These are phyloP conservation scores for Alternaria sp. DNA, from an alignment of 2,329 filamentous ascomycete genomes.

Conservation along the genomic window DNA sequence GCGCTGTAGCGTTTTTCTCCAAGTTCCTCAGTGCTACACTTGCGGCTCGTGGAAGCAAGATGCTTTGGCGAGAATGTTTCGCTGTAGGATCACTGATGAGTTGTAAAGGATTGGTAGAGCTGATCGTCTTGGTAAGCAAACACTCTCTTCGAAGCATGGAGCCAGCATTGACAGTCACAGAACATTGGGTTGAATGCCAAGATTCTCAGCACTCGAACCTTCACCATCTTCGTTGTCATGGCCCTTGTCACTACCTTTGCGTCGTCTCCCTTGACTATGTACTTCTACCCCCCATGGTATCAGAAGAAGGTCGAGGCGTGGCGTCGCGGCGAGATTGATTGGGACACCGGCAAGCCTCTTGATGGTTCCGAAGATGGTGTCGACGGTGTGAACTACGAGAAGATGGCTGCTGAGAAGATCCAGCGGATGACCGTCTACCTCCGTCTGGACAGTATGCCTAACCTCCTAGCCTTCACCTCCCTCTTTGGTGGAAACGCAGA, in stretches of 20 bases:
- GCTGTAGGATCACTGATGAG: slow-evolving; percentile 93
- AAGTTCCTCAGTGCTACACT: slow-evolving; percentile 86
- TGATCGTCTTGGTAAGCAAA: slow-evolving; percentile 83
- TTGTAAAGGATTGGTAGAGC: slow-evolving; percentile 92
- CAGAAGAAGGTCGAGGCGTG: slow-evolving; percentile 76
- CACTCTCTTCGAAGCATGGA: not conserved
- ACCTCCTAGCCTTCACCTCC: slow-evolving; percentile 82
- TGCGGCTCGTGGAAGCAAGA: slow-evolving; percentile 76
- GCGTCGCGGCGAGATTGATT: slow-evolving; percentile 89
- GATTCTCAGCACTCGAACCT: slow-evolving; percentile 81
- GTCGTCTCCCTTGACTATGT: slow-evolving; percentile 78
- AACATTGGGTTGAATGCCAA: slow-evolving; percentile 85
- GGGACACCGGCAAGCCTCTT: slow-evolving; percentile 69
- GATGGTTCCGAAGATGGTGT: slow-evolving; percentile 50
- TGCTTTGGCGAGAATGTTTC: slow-evolving; percentile 90
- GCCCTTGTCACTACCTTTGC: slow-evolving; percentile 85
- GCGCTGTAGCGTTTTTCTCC: slow-evolving; percentile 80
- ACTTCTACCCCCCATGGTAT: slow-evolving; percentile 80
- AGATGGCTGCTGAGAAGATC: slow-evolving; percentile 62
- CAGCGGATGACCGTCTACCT: slow-evolving; percentile 80
- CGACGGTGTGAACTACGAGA: slow-evolving; percentile 58
- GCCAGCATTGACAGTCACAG: slow-evolving; percentile 49
- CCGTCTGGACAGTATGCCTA: slow-evolving; percentile 83
- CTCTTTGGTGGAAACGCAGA: slow-evolving; percentile 70
- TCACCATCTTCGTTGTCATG: slow-evolving; percentile 96